Percentiles rank a stretch among this genome's conserved stretches.
Evolutionary conservation across 805 yeast genomes (phyloP).

Genomic region (Cyberlindnera samutprakarnensis): DNA sequence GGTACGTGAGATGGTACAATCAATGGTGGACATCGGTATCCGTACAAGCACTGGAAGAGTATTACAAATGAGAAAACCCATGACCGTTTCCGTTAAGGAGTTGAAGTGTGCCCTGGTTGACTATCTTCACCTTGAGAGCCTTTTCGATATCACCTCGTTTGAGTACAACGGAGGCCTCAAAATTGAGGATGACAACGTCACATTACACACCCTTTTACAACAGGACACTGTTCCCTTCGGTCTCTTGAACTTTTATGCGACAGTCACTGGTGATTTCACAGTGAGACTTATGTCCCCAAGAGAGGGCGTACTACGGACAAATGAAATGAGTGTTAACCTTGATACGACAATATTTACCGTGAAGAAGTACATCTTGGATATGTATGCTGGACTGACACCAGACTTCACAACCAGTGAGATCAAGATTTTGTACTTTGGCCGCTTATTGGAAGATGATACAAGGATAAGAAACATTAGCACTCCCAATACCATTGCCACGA

Average conservation of each 20-base stretch:
- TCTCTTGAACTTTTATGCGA: constrained; percentile 21
- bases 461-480: constrained; percentile 11
- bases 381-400: constrained; percentile 12
- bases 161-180: constrained; percentile 15
- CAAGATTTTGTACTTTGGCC: constrained; percentile 21
- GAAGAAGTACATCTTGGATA: constrained; percentile 20
- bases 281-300: constrained; percentile 21
- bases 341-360: constrained; percentile 17
- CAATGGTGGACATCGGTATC: constrained; percentile 14
- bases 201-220: constrained; percentile 23
- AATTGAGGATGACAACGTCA: constrained; percentile 11
- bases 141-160: constrained; percentile 10
- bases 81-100: constrained; percentile 9
- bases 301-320: constrained; percentile 9
- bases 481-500: constrained; percentile 1
- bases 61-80: constrained; percentile 7
- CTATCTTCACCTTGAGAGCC: constrained; percentile 6
- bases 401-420: constrained; percentile 15
- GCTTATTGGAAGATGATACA: constrained; percentile 13
- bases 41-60: constrained; percentile 15
- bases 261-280: constrained; percentile 15
- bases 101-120: constrained; percentile 13
- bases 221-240: constrained; percentile 29
- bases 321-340: constrained; percentile 9
- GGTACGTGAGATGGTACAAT: constrained; percentile 4